Base-by-base conservation (phyloP, 2,329 filamentous ascomycete genomes). In the Colletotrichum euphorbiae region DNA sequence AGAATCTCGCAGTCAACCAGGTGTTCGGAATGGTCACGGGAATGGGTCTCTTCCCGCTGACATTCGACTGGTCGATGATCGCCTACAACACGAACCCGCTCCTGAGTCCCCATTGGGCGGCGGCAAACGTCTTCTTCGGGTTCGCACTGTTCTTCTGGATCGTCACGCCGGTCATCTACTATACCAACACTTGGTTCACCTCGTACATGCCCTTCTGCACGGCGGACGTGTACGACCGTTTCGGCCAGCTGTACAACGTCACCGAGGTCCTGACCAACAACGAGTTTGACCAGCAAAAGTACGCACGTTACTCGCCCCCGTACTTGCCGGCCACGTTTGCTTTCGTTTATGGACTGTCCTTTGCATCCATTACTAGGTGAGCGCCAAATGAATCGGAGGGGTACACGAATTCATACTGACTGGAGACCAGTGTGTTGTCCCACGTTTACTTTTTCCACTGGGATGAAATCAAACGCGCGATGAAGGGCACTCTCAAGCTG, bases 81-180 rank as follows among this genome's bases (percentile, higher is more conserved):
- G 71, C 52, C 65, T 71, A 11, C 62, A 69, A 69, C 50, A 73
- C 79, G 71, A 77, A 81, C 61, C 80, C 80, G 4, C 74, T 82
- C 54, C 81, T 84, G 77, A 79, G 83, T 6, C 84, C 85, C 3
- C 84, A 84, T 73, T 85, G 88, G 77, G 86, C 85, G 15, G 89
- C 89, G 40, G 79, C 87, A 58, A 91, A 91, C 75, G 86, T 85
- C 13, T 80, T 90, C 69, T 77, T 89, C 38, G 89, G 89, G 12
- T 58, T 74, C 19, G 82, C 86, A 42, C 80, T 89, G 6, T 70
- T 86, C 38, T 85, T 83, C 48, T 83, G 84, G 72, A 84, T 86
- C 77, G 78, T 90, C 12, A 80, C 88, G 9, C 76, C 86, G 2
- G 85, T 78, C 19, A 74, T 91, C 9, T 90, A 88, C 78, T 91